These are phyloP conservation scores for Lepiota brunneoincarnata DNA, from an alignment of 768 basidiomycete species.

Conservation along the genomic window DNA sequence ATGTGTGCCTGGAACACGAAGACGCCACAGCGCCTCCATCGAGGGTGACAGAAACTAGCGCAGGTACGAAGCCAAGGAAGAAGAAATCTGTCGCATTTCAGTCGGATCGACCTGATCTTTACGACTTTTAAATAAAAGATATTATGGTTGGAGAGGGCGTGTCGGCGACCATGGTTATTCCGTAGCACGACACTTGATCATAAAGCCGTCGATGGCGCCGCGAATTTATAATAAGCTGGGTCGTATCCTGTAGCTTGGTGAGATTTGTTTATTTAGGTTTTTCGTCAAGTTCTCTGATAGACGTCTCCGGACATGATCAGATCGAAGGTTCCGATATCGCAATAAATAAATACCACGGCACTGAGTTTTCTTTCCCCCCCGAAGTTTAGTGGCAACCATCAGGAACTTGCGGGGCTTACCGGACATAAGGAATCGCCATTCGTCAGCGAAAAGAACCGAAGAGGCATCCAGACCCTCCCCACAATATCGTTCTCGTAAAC, in stretches of 20 bases:
- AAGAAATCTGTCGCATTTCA: constrained; percentile 72
- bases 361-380: no score
- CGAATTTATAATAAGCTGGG: not conserved
- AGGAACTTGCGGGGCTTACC: not conserved
- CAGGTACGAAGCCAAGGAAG: constrained; percentile 16
- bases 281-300: no score
- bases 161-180: no score
- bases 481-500: no score
- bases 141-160: not conserved
- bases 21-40: not conserved
- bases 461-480: no score
- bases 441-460: no score
- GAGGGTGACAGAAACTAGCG: not conserved
- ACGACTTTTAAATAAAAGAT: constrained; percentile 31
- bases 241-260: not conserved
- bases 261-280: no score
- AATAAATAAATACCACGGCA: not conserved
- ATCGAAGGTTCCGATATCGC: not conserved
- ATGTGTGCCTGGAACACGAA: constrained; percentile 6
- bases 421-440: no score
- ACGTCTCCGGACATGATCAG: not conserved
- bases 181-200: not conserved
- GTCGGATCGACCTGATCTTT: constrained; percentile 66
- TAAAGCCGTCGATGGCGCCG: not conserved
- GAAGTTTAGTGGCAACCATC: constrained; percentile 2